Base-by-base conservation (phyloP, 2,329 filamentous ascomycete species). In the Colletotrichum euphorbiae region DNA sequence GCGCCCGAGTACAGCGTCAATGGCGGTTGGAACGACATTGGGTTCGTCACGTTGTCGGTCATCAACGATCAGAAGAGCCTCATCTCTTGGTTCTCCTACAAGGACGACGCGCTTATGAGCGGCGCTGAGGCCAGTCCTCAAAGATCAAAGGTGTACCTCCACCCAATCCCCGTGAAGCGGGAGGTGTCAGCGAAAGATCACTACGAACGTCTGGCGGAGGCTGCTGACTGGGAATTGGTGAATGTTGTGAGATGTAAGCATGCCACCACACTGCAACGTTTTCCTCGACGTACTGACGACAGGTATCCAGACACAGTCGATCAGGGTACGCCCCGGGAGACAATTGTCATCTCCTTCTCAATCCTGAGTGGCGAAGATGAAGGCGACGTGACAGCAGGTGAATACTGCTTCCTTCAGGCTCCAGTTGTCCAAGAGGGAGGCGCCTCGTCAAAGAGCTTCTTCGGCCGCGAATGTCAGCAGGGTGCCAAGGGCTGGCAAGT, bases 391-490 rank as follows among this genome's bases (percentile, higher is more conserved):
- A n/a, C n/a, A n/a, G n/a, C n/a, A n/a, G 36, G 57, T 1, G 48
- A 73, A 8, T 51, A 62, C 1, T 77, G 75, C 46, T 48, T 61
- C 9, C 28, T 75, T 5, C 11, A 56, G 0, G 45, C 72, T 1
- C 38, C 67, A 4, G 19, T 72, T 1, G 50, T 58, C 2, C 60
- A 70, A 4, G 46, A 46, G 2, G 36, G 62, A 0, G 65, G 74
- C 5, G 69, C 73, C 5, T 68, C 64, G 21, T 65, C 69, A 7
- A 73, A 70, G 2, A 75, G 74, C 38, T 78, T 76, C 64, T 71
- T 65, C 48, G 38, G 71, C 13, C 50, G 72, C 24, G 54, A 58
- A 2, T 79, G 77, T 51, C 55, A 61, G 0, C 61, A 71, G 7
- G 33, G 15, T 11, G 8, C 15, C 36, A 72, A 69, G n/a, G 71